Percentiles rank a stretch among this genome's conserved stretches.
These are phyloP conservation scores for Trypanosoma platydactyli DNA, from an alignment of 208 protist genomes.

Conservation along the genomic window DNA sequence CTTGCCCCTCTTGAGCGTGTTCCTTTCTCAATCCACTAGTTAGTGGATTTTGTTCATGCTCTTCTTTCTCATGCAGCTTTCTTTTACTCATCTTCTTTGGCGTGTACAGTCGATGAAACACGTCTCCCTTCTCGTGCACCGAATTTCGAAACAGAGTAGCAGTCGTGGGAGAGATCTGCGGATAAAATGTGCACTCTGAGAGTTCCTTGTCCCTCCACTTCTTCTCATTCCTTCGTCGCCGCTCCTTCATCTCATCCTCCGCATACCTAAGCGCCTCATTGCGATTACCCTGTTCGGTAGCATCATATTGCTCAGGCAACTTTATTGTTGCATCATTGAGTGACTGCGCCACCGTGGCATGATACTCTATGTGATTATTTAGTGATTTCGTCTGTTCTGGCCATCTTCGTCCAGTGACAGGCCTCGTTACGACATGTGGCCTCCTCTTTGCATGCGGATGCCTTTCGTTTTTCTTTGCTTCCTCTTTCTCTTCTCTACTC, in stretches of 20 bases:
- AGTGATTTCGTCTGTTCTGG: too few relatives aligned
- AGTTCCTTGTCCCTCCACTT: constrained; percentile 35
- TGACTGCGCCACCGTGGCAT: neutral
- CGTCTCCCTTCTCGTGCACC: constrained; percentile 18
- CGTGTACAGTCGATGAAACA: constrained; percentile 78
- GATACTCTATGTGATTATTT: too few relatives aligned
- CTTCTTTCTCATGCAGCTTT: constrained; percentile 35
- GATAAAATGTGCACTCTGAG: constrained; percentile 78
- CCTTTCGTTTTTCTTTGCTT: neutral
- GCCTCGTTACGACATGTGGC: neutral
- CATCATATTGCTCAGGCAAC: constrained; percentile 17
- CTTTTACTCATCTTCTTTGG: constrained; percentile 32
- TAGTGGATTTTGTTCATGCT: neutral
- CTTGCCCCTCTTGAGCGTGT: neutral
- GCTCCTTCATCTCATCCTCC: constrained; percentile 6
- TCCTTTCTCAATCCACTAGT: neutral
- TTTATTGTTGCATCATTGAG: constrained; percentile 20
- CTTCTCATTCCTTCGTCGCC: constrained; percentile 5
- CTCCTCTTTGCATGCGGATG: too few relatives aligned
- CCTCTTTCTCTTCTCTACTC: constrained; percentile 5
- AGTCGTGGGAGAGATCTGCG: constrained; percentile 59
- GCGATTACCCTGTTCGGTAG: neutral
- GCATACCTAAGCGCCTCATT: neutral
- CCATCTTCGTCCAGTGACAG: too few relatives aligned
- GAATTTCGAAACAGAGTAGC: constrained; percentile 32